Evolutionary conservation across 1,284 basidiomycete genomes (phyloP).

Genomic region (Pyrrhoderma noxium): DNA sequence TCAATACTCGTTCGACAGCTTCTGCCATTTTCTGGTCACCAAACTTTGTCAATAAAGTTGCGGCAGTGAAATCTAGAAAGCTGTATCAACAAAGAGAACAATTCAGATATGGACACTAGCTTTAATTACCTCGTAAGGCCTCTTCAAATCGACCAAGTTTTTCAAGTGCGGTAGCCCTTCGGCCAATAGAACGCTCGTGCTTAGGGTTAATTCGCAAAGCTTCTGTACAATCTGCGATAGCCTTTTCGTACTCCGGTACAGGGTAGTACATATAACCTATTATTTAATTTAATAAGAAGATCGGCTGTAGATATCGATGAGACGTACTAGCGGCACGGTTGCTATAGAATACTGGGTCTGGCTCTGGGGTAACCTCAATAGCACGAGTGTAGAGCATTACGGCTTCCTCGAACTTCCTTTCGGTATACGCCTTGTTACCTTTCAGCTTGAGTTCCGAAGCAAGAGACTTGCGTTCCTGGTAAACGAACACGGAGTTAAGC

Average conservation of each 20-base stretch:
- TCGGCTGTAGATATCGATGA: conserved; percentile 14
- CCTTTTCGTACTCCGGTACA: conserved; percentile 77
- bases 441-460: conserved; percentile 81
- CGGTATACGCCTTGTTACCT: conserved; percentile 87
- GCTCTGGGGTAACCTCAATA: conserved; percentile 76
- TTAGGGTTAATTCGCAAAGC: conserved; percentile 80
- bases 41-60: conserved; percentile 93
- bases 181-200: conserved; percentile 95
- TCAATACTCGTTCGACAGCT: conserved; percentile 88
- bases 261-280: conserved; percentile 87
- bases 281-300: neutral
- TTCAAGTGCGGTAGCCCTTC: conserved; percentile 85
- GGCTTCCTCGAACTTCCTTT: conserved; percentile 72
- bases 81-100: neutral
- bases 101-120: neutral
- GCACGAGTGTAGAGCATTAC: conserved; percentile 88
- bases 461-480: conserved; percentile 65
- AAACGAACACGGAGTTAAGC: too few species aligned
- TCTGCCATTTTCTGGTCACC: conserved; percentile 74
- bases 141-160: conserved; percentile 70
- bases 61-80: conserved; percentile 83
- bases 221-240: conserved; percentile 86
- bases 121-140: conserved; percentile 62
- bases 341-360: conserved; percentile 93
- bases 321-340: conserved; percentile 92